These are phyloP conservation scores for Xylaria palmicola DNA, from an alignment of 495 filamentous ascomycete species.

Conservation along the genomic window DNA sequence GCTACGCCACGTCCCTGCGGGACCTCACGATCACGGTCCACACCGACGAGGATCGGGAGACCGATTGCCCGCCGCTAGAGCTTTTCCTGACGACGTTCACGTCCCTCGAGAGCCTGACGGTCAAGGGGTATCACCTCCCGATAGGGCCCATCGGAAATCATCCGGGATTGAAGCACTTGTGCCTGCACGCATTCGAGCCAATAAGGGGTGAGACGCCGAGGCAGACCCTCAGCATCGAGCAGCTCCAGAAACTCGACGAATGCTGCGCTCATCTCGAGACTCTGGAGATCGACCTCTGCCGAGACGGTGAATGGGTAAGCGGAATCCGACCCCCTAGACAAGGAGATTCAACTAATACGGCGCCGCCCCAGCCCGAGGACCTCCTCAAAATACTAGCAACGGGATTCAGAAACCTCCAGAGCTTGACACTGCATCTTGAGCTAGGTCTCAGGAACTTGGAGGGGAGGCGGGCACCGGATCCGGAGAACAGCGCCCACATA, in stretches of 20 bases:
- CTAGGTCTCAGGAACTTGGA: not conserved
- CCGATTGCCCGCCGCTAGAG: not conserved
- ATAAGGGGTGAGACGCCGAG: not conserved
- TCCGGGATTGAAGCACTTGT: slow-evolving; percentile 4
- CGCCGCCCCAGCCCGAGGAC: not conserved
- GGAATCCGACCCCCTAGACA: not conserved
- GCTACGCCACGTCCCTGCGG: not conserved
- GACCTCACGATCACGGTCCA: not conserved
- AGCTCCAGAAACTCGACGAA: not conserved
- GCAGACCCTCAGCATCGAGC: not conserved
- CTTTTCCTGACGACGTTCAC: not conserved
- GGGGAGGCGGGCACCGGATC: not conserved
- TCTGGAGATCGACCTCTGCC: slow-evolving; percentile 8
- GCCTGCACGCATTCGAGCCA: slow-evolving; percentile 5
- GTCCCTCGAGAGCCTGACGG: slow-evolving; percentile 2
- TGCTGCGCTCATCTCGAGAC: slow-evolving; percentile 7
- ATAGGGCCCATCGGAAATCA: not conserved
- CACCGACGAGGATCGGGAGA: not conserved
- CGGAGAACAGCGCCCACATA: not conserved
- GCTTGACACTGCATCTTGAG: slow-evolving; percentile 9
- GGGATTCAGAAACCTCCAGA: slow-evolving; percentile 5
- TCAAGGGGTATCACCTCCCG: not conserved
- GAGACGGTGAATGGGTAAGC: slow-evolving; percentile 11
- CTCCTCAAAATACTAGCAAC: not conserved
- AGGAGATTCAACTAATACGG: not conserved